Evolutionary conservation across 2,329 filamentous ascomycete species (phyloP), one percentile per base, ranked within the genome.

Genomic region (Acarospora socialis): DNA sequence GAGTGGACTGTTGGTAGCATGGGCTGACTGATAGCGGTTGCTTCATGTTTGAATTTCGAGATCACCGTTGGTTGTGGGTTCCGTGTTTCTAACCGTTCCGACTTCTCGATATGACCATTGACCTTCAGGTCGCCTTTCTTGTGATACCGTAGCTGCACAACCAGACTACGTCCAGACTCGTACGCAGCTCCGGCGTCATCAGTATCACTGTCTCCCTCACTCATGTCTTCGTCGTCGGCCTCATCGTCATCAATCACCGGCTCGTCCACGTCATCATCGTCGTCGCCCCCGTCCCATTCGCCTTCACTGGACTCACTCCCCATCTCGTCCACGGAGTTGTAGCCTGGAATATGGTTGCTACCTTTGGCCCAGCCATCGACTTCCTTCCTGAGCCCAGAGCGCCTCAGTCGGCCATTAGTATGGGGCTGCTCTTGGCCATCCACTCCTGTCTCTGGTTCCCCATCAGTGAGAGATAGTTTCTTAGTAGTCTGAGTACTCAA

Each of bases 251-350:
- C 43, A 15, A 42, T 35, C 15, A 28, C 36, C 9, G 54, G 53
- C 12, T 54, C 56, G 32, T 54, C 59, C 26, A 50, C 47, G 28
- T 55, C 51, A 4, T 56, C 57, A 36, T 61, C 60, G 27, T 57
- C 54, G 19, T 63, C 59, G 7, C 76, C 80, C 30, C 78, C 77
- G 26, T 83, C 77, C 49, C 74, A 81, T 42, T 81, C 77, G 38
- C 73, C 75, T 10, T 52, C 65, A 36, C 65, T 68, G 10, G 65
- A 68, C 25, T 70, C 72, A 6, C 81, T 77, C 9, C 81, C 71
- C 51, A 64, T 73, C 46, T 72, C 68, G 46, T 75, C 64, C 46
- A 70, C 61, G 21, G 68, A 66, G 35, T 73, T 68, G 47, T 77
- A 73, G 21, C 63, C 60, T 28, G 63, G 60, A 29, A 60, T 65